Percentiles rank a stretch among this genome's conserved stretches.
Conservation (phyloP, 2,329 filamentous ascomycete species). For the Colletotrichum sp. region DNA sequence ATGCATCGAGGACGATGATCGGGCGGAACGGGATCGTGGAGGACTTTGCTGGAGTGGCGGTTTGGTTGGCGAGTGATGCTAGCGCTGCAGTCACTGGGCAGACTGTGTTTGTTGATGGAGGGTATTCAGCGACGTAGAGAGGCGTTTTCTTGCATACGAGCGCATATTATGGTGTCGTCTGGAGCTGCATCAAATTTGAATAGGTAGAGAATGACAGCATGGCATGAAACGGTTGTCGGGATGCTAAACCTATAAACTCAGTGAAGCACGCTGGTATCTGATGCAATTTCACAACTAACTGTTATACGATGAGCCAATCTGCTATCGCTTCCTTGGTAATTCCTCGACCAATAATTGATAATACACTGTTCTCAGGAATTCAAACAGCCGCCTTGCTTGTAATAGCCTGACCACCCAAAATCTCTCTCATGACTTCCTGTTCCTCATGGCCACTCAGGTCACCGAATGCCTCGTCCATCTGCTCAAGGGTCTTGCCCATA, state of each 20-base stretch:
- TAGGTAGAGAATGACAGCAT: too few species aligned
- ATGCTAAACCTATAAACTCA: too few species aligned
- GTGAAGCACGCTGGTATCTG: too few species aligned
- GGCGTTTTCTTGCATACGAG: accelerated
- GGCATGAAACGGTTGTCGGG: too few species aligned
- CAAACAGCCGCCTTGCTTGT: too few species aligned
- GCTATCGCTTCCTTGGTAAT: too few species aligned
- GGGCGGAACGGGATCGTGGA: conserved; percentile 32
- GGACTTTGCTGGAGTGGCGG: conserved; percentile 34
- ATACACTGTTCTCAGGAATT: too few species aligned
- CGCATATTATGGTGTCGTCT: accelerated
- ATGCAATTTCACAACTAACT: too few species aligned
- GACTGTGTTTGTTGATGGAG: conserved; percentile 37
- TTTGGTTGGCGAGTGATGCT: conserved; percentile 34
- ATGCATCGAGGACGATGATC: conserved; percentile 33
- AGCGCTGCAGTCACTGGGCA: conserved; percentile 36
- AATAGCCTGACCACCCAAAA: not conserved
- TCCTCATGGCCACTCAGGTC: not conserved
- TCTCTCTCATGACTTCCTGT: not conserved
- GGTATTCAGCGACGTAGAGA: conserved; percentile 32
- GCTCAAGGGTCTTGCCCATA: conserved; percentile 57
- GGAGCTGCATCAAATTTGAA: not conserved
- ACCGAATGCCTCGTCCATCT: conserved; percentile 52
- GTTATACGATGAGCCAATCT: too few species aligned
- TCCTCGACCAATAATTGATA: too few species aligned